Percentiles rank a stretch among this genome's conserved stretches.
Conservation (phyloP, 2,329 filamentous ascomycete genomes). For the Xylaria sp. region DNA sequence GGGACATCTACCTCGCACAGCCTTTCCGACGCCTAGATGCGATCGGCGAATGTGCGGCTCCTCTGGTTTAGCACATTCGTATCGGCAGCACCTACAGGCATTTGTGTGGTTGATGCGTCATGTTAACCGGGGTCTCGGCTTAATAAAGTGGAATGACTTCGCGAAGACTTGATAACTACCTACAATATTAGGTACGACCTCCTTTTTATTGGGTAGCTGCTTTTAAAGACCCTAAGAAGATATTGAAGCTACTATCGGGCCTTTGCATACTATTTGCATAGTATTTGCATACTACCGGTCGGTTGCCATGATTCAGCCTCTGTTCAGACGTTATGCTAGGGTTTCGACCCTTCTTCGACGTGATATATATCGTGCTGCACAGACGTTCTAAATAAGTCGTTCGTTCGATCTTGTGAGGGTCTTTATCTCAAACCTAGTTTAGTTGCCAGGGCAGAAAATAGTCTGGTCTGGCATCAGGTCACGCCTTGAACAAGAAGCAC, state of each 20-base stretch:
- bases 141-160: slow-evolving; percentile 3
- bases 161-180: neutral
- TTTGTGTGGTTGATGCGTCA: slow-evolving; percentile 12
- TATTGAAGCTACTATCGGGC: slow-evolving; percentile 19
- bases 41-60: slow-evolving; percentile 11
- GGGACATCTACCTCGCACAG: neutral
- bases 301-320: neutral
- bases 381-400: neutral
- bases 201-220: neutral
- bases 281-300: slow-evolving; percentile 8
- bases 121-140: neutral
- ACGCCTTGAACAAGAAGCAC: slow-evolving; percentile 4
- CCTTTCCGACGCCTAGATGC: slow-evolving; percentile 3
- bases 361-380: slow-evolving; percentile 3
- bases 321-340: neutral
- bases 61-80: slow-evolving; percentile 3
- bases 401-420: neutral
- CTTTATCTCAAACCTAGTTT: neutral
- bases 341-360: neutral
- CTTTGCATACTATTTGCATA: slow-evolving; percentile 16
- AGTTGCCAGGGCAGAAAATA: neutral
- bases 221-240: neutral
- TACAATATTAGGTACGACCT: neutral
- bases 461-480: slow-evolving; percentile 8
- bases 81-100: slow-evolving; percentile 8